A percentile compares a stretch with the other conserved stretches of the same genome.
phyloP scores from a whole-genome alignment of 208 protist species.

The Novymonas esmeraldas region DNA sequence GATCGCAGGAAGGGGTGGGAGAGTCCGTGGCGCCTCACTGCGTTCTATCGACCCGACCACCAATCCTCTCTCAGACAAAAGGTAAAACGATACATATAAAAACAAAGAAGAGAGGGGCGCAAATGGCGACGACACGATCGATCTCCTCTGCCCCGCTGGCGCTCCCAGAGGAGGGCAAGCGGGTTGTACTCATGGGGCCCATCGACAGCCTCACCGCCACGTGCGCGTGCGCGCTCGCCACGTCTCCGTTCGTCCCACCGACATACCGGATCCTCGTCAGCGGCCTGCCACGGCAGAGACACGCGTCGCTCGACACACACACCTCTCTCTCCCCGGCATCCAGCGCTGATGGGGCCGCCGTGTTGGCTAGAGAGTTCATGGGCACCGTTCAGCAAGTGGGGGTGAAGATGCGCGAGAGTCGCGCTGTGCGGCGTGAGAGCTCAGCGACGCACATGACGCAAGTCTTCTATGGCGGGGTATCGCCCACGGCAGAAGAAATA shows the following conservation, averaged over 20 bases:
- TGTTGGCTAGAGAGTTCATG: constrained; percentile 3
- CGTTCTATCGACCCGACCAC: too few relatives aligned
- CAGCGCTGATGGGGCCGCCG: neutral
- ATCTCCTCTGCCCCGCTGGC: constrained; percentile 7
- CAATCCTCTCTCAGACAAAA: neutral
- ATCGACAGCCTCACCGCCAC: constrained; percentile 20
- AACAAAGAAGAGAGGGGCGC: neutral
- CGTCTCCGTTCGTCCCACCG: constrained; percentile 24
- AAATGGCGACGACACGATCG: neutral
- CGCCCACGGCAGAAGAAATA: constrained; percentile 26
- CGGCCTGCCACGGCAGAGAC: neutral
- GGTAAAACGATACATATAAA: neutral
- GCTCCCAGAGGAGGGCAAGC: constrained; percentile 21
- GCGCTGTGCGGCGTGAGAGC: neutral
- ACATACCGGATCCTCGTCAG: constrained; percentile 17
- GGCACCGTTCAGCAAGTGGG: constrained; percentile 3
- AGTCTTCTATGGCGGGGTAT: constrained; percentile 32
- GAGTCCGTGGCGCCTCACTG: too few relatives aligned
- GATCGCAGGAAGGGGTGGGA: too few relatives aligned
- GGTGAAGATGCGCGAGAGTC: constrained; percentile 4
- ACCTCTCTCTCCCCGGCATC: neutral
- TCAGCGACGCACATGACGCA: constrained; percentile 30
- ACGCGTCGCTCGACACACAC: neutral
- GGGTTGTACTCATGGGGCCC: constrained; percentile 23
- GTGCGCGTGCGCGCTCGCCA: constrained; percentile 24